phyloP scores from a whole-genome alignment of 2,329 filamentous ascomycete genomes.

The Penicillium griseofulvum region DNA sequence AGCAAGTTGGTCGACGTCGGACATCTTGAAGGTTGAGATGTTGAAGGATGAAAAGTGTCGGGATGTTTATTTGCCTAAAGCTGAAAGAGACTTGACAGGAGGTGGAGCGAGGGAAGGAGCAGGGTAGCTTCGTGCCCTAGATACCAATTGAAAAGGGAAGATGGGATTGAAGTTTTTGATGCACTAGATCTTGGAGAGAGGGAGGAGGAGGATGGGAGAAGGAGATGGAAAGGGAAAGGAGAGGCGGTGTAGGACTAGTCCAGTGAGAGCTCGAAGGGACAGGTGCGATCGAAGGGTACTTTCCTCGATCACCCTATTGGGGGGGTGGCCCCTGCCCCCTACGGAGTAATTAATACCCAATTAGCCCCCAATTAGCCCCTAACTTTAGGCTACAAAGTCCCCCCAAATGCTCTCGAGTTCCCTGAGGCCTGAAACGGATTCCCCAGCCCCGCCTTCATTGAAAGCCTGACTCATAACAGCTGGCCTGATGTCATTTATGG shows the following conservation, averaged over 20 bases:
- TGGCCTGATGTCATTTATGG: slow-evolving; percentile 26
- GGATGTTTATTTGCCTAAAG: slow-evolving; percentile 27
- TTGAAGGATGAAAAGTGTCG: slow-evolving; percentile 31
- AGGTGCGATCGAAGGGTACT: slow-evolving; percentile 1
- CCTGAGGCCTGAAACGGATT: not conserved
- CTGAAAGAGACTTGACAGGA: slow-evolving; percentile 54
- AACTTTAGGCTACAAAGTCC: not conserved
- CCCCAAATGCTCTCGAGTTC: not conserved
- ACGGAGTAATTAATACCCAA: not conserved
- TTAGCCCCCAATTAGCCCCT: not conserved
- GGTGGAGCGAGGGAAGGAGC: slow-evolving; percentile 45
- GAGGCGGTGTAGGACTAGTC: slow-evolving; percentile 24
- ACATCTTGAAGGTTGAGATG: slow-evolving; percentile 65
- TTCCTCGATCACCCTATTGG: not conserved
- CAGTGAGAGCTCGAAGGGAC: slow-evolving; percentile 3
- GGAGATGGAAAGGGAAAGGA: slow-evolving; percentile 20
- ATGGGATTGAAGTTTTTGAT: slow-evolving; percentile 23
- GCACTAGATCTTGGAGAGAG: slow-evolving; percentile 22
- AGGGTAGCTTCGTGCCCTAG: slow-evolving; percentile 94
- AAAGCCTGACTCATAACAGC: slow-evolving; percentile 9
- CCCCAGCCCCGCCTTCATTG: not conserved
- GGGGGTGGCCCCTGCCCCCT: not conserved
- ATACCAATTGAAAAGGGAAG: slow-evolving; percentile 42
- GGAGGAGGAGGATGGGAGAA: slow-evolving; percentile 21
- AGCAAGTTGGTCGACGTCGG: slow-evolving; percentile 69